These are phyloP conservation scores for Hypoxylon lienhwacheense DNA, from an alignment of 495 filamentous ascomycete species.

Conservation along the genomic window DNA sequence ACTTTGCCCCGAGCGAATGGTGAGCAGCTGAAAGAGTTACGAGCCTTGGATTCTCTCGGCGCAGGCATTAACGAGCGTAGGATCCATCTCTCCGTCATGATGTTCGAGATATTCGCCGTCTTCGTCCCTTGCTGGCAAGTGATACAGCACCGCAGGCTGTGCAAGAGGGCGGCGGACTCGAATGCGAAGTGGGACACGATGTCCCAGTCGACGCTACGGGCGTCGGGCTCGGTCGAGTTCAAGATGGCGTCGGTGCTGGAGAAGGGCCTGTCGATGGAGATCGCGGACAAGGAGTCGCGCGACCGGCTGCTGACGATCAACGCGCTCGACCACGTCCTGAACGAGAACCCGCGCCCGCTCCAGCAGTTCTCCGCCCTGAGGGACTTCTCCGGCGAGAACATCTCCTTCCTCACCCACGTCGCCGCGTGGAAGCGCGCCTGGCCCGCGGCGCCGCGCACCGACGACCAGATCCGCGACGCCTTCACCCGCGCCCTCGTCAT, in stretches of 20 bases:
- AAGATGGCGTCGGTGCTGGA: slow-evolving; percentile 32
- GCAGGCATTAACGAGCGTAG: slow-evolving; percentile 32
- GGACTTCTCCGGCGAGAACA: slow-evolving; percentile 66
- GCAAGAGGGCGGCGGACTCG: slow-evolving; percentile 33
- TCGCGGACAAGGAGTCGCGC: slow-evolving; percentile 35
- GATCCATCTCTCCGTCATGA: slow-evolving; percentile 57
- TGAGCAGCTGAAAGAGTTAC: slow-evolving; percentile 35
- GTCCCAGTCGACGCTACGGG: slow-evolving; percentile 23
- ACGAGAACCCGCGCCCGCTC: slow-evolving; percentile 51
- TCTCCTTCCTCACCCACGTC: slow-evolving; percentile 60
- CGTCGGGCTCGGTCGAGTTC: slow-evolving; percentile 33
- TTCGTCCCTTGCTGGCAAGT: slow-evolving; percentile 57
- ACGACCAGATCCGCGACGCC: slow-evolving; percentile 36
- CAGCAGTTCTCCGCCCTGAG: slow-evolving; percentile 58
- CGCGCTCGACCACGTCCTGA: slow-evolving; percentile 58
- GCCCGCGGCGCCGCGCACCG: slow-evolving; percentile 14
- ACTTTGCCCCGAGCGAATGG: slow-evolving; percentile 61
- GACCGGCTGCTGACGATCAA: slow-evolving; percentile 53
- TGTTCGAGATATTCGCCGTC: slow-evolving; percentile 57
- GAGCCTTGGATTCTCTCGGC: neutral
- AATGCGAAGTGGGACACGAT: slow-evolving; percentile 27
- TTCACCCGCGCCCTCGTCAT: slow-evolving; percentile 58
- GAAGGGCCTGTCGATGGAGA: slow-evolving; percentile 40
- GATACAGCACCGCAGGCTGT: slow-evolving; percentile 45
- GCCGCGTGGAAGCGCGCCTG: slow-evolving; percentile 54